Conservation (phyloP, 73 alveolate genomes). For the Paramecium tetraurelia region DNA sequence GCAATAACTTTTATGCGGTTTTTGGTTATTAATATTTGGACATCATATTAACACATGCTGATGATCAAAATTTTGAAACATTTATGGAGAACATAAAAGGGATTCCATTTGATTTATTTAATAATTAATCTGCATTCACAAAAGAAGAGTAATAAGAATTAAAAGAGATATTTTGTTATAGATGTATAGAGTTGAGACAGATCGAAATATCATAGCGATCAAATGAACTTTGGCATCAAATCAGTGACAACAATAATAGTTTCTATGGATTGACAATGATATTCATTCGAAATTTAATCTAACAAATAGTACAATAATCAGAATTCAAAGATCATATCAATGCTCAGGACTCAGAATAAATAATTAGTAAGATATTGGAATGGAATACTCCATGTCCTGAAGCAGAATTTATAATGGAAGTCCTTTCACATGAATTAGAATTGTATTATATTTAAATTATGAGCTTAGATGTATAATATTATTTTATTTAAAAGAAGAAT, state of each 20-base stretch:
- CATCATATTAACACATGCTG: not conserved
- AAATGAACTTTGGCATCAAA: not conserved
- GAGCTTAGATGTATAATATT: not conserved
- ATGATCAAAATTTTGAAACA: conserved; percentile 4
- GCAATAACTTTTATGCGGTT: not conserved
- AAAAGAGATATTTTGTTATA: not conserved
- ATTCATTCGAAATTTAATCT: not conserved
- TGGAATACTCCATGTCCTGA: not conserved
- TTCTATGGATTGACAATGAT: conserved; percentile 6
- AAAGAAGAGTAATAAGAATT: conserved; percentile 4
- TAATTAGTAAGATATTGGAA: not conserved
- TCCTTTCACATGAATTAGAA: not conserved
- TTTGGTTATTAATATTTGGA: not conserved
- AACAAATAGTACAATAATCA: not conserved
- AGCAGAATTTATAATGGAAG: not conserved
- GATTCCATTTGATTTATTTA: not conserved
- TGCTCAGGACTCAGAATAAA: not conserved
- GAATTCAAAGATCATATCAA: not conserved
- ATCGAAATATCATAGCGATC: not conserved
- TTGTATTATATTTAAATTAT: not conserved
- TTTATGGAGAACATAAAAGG: conserved; percentile 1
- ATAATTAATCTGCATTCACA: not conserved
- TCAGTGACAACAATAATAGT: not conserved
- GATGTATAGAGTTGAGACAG: not conserved
- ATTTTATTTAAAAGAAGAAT: not conserved